phyloP scores from a whole-genome alignment of 2,329 filamentous ascomycete species.

The Penicillium sp. region DNA sequence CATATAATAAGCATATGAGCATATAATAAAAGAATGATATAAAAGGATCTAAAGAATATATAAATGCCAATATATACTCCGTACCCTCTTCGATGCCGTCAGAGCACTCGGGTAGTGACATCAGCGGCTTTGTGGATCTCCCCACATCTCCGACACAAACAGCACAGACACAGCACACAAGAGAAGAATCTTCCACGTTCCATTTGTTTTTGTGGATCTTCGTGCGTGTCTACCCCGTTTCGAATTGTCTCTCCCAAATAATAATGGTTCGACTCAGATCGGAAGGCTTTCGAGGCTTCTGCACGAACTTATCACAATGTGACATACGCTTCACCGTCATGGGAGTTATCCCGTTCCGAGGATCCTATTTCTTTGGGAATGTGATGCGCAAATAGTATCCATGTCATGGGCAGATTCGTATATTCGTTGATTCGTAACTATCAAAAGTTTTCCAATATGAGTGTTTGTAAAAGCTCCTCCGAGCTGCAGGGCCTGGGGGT shows the following conservation, averaged over 20 bases:
- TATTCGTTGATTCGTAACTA: not conserved
- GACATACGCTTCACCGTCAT: not conserved
- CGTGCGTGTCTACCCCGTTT: not conserved
- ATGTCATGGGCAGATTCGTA: not conserved
- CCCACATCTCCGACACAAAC: not conserved
- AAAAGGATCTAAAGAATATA: not conserved
- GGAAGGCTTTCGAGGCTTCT: not conserved
- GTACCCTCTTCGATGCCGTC: not conserved
- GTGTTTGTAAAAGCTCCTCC: not conserved
- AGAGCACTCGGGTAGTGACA: conserved; percentile 1
- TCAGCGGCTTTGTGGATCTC: conserved; percentile 8
- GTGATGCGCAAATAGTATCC: not conserved
- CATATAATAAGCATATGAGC: too few species aligned
- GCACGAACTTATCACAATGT: not conserved
- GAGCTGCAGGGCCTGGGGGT: not conserved
- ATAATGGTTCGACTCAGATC: not conserved
- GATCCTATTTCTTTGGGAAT: not conserved
- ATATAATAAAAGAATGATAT: not conserved
- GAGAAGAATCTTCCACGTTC: not conserved
- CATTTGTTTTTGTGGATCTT: not conserved
- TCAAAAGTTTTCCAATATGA: not conserved
- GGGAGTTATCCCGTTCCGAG: not conserved
- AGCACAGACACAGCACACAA: not conserved
- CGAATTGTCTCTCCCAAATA: not conserved
- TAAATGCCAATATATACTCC: not conserved